A percentile compares a stretch with the other conserved stretches of the same genome.
phyloP scores from a whole-genome alignment of 2,329 filamentous ascomycete species.

The Lachnellula subtilissima region DNA sequence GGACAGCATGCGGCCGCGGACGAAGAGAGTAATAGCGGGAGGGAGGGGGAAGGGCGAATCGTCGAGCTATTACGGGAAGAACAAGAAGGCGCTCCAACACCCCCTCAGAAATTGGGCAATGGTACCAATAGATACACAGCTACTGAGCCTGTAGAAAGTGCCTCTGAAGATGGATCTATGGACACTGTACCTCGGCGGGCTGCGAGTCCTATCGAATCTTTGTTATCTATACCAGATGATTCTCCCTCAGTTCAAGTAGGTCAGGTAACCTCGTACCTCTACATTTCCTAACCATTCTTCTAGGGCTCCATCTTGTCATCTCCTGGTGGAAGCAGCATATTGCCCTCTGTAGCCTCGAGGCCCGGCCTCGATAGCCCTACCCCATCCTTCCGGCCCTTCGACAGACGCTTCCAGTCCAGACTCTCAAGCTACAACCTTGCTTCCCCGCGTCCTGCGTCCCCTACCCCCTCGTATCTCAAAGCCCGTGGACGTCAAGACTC shows the following conservation, averaged over 20 bases:
- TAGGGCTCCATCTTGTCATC: constrained; percentile 60
- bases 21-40: constrained; percentile 34
- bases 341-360: constrained; percentile 64
- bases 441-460: constrained; percentile 65
- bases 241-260: constrained; percentile 76
- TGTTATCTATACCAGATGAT: constrained; percentile 73
- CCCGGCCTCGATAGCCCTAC: constrained; percentile 64
- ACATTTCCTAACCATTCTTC: constrained; percentile 8
- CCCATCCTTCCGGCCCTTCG: constrained; percentile 86
- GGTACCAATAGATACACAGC: constrained; percentile 31
- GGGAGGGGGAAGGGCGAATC: constrained; percentile 15
- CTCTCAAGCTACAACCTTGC: constrained; percentile 54
- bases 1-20: constrained; percentile 42
- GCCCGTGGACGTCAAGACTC: constrained; percentile 78
- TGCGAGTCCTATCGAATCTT: constrained; percentile 64
- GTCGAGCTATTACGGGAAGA: constrained; percentile 27
- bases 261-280: neutral
- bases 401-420: constrained; percentile 87
- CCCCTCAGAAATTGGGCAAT: constrained; percentile 29
- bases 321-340: constrained; percentile 68
- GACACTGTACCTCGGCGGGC: constrained; percentile 49
- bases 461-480: constrained; percentile 61
- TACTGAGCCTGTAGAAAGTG: constrained; percentile 37
- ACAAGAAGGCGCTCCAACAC: constrained; percentile 22
- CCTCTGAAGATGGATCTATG: constrained; percentile 50